phyloP scores from a whole-genome alignment of 2,329 filamentous ascomycete genomes.

The Cucurbitaria berberidis region DNA sequence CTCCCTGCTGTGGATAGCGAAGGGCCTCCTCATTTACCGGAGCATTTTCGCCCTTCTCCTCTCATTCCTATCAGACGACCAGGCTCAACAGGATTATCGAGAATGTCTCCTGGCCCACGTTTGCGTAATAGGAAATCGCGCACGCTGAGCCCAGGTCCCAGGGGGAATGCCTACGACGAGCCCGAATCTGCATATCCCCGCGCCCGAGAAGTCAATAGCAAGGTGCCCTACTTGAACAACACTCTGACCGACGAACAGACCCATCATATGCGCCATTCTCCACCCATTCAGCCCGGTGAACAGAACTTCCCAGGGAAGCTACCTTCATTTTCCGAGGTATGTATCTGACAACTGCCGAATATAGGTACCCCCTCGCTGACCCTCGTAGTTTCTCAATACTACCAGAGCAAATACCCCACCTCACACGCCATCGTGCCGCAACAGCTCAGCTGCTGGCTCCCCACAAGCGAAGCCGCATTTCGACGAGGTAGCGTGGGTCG shows the following conservation, averaged over 20 bases:
- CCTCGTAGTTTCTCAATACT: slow-evolving; percentile 30
- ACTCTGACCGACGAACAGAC: slow-evolving; percentile 31
- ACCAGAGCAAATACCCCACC: slow-evolving; percentile 43
- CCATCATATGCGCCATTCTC: slow-evolving; percentile 39
- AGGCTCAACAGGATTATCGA: not conserved
- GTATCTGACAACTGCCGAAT: not conserved
- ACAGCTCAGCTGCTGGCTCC: slow-evolving; percentile 36
- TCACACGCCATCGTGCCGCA: slow-evolving; percentile 38
- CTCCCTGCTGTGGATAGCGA: not conserved
- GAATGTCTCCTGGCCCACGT: not conserved
- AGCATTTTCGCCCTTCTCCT: not conserved
- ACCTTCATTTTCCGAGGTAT: slow-evolving; percentile 42
- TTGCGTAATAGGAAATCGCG: not conserved
- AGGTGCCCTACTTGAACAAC: not conserved
- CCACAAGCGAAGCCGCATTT: slow-evolving; percentile 35
- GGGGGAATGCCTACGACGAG: not conserved
- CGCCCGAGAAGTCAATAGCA: not conserved
- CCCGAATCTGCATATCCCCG: not conserved
- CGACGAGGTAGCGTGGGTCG: slow-evolving; percentile 37
- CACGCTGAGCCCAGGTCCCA: not conserved
- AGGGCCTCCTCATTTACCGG: not conserved
- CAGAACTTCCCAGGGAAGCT: slow-evolving; percentile 31
- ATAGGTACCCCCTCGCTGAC: slow-evolving; percentile 12
- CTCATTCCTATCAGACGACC: not conserved
- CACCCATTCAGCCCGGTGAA: slow-evolving; percentile 43